Evolutionary conservation across 805 yeast genomes (phyloP).

Genomic region (Blastobotrys robertii): DNA sequence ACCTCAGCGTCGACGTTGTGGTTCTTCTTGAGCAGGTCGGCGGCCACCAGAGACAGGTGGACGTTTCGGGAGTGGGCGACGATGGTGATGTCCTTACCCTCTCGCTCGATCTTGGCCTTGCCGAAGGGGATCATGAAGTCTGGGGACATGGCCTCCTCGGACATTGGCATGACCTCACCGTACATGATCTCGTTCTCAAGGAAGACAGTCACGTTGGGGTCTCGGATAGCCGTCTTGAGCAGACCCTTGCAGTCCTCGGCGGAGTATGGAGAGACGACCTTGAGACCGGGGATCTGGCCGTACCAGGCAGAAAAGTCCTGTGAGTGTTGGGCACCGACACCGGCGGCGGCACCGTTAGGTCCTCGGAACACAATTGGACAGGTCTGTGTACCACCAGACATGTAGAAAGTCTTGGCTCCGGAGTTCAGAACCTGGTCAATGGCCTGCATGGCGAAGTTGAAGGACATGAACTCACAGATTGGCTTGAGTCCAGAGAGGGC

Average conservation of each 20-base stretch:
- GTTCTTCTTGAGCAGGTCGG: slow-evolving; percentile 73
- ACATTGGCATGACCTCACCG: slow-evolving; percentile 82
- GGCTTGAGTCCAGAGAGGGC: slow-evolving; percentile 96
- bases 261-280: slow-evolving; percentile 90
- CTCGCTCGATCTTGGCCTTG: slow-evolving; percentile 89
- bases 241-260: slow-evolving; percentile 96
- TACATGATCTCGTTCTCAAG: slow-evolving; percentile 93
- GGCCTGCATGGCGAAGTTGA: slow-evolving; percentile 99
- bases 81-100: slow-evolving; percentile 83
- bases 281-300: slow-evolving; percentile 95
- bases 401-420: slow-evolving; percentile 96
- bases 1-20: slow-evolving; percentile 89
- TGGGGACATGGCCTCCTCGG: slow-evolving; percentile 79
- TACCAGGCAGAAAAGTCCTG: slow-evolving; percentile 98
- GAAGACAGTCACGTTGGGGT: slow-evolving; percentile 95
- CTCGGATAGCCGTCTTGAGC: slow-evolving; percentile 93
- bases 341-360: slow-evolving; percentile 99
- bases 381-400: slow-evolving; percentile 98
- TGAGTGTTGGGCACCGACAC: slow-evolving; percentile 99
- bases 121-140: slow-evolving; percentile 92
- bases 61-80: slow-evolving; percentile 92
- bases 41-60: slow-evolving; percentile 78
- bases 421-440: slow-evolving; percentile 97
- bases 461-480: slow-evolving; percentile 96
- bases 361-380: slow-evolving; percentile 98